These are phyloP conservation scores for Hypoxylon rubiginosum DNA, from an alignment of 2,329 filamentous ascomycete species.

Conservation along the genomic window DNA sequence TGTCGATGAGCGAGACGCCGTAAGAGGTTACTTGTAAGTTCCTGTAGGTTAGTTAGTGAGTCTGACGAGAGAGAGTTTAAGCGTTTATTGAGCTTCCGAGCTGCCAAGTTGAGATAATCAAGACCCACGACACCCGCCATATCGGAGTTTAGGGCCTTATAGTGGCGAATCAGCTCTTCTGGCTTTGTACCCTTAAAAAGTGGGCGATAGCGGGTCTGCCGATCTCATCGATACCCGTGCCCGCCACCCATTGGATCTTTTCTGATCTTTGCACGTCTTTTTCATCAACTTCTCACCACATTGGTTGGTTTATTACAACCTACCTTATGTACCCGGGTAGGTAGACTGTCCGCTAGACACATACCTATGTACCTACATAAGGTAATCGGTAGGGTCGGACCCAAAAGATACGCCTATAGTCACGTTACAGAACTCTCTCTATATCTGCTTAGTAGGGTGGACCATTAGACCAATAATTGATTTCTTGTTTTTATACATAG, in stretches of 20 bases:
- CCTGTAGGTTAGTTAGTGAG: no score
- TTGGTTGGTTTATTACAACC: not conserved
- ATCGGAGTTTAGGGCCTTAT: not conserved
- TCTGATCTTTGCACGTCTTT: conserved; percentile 2
- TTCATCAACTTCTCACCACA: conserved; percentile 4
- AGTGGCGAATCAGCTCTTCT: conserved; percentile 21
- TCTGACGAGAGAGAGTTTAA: not conserved
- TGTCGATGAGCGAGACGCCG: no score
- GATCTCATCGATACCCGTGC: conserved; percentile 22
- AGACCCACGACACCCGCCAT: conserved; percentile 13
- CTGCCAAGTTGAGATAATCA: not conserved
- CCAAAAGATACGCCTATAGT: conserved; percentile 34
- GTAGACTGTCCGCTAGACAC: conserved; percentile 6
- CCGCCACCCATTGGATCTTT: conserved; percentile 23
- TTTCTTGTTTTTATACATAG: not conserved
- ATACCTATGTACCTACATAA: no score
- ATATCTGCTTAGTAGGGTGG: conserved; percentile 12
- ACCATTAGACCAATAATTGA: not conserved
- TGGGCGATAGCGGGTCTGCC: conserved; percentile 15
- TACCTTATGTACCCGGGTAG: no score
- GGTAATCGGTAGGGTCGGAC: conserved; percentile 34
- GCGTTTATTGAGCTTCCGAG: not conserved
- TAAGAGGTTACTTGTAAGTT: no score
- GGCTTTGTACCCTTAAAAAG: conserved; percentile 11
- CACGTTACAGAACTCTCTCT: not conserved